These are phyloP conservation scores for Ceratobasidium sp. DNA, from an alignment of 1,284 basidiomycete species.

Conservation along the genomic window DNA sequence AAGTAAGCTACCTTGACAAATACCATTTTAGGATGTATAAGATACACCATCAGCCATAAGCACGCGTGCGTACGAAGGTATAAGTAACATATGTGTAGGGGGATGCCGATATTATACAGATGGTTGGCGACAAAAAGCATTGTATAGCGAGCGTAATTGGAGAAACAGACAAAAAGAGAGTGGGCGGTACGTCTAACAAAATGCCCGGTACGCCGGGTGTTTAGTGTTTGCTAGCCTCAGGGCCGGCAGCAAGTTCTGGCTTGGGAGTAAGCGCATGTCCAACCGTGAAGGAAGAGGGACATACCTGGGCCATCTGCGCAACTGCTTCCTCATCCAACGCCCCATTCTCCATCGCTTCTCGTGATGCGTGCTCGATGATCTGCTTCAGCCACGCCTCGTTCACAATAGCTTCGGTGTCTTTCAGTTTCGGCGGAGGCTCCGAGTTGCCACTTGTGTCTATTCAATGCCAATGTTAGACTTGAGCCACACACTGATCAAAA, in stretches of 20 bases:
- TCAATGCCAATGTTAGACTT: too few species aligned
- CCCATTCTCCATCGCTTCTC: conserved; percentile 33
- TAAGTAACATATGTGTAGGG: not conserved
- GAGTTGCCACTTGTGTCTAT: not conserved
- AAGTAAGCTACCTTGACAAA: too few species aligned
- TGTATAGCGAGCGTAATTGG: not conserved
- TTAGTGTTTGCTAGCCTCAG: conserved; percentile 18
- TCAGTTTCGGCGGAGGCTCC: conserved; percentile 3
- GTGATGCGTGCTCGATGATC: conserved; percentile 30
- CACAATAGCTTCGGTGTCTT: conserved; percentile 33
- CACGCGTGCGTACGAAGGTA: not conserved
- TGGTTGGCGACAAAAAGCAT: not conserved
- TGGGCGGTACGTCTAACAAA: conserved; percentile 13
- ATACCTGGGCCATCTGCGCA: conserved; percentile 31
- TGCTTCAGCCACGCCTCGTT: conserved; percentile 37
- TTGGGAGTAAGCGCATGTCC: not conserved
- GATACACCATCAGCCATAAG: not conserved
- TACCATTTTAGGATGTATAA: not conserved
- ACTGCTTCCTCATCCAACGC: conserved; percentile 34
- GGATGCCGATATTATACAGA: not conserved
- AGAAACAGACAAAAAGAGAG: not conserved
- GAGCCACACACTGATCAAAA: too few species aligned
- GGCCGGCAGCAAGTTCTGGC: conserved; percentile 23
- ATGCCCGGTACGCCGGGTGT: conserved; percentile 21
- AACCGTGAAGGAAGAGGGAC: not conserved